Conservation (phyloP, 306 rosid species). For the Oemleria cerasiformis region DNA sequence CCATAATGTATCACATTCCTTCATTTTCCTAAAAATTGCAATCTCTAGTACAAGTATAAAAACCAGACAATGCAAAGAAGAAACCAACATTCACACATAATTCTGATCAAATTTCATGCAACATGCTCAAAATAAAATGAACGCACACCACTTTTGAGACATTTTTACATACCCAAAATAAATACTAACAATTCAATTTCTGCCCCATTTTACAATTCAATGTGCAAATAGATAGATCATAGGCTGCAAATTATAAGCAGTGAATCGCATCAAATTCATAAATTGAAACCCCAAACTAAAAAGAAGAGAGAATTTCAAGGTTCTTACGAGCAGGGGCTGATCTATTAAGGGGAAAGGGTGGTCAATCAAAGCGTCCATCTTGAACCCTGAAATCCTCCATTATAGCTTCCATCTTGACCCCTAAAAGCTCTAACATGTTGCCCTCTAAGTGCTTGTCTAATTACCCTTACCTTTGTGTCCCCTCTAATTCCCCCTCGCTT, state of each 20-base stretch:
- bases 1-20: not conserved
- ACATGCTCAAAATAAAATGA: not conserved
- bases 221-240: not conserved
- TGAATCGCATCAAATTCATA: not conserved
- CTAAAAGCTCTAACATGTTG: too few species aligned
- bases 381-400: too few species aligned
- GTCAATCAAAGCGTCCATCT: too few species aligned
- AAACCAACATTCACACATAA: not conserved
- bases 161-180: not conserved
- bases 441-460: too few species aligned
- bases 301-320: not conserved
- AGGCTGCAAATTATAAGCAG: not conserved
- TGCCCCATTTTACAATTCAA: not conserved
- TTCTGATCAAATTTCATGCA: not conserved
- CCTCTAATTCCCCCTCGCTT: too few species aligned
- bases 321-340: not conserved
- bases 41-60: not conserved
- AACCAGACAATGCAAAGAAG: not conserved
- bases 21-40: not conserved
- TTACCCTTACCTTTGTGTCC: too few species aligned
- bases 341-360: too few species aligned
- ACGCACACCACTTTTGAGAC: not conserved
- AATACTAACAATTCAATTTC: not conserved
- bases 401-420: too few species aligned
- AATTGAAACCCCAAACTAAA: not conserved